phyloP scores from a whole-genome alignment of 83 land plant genomes.

The Picea mariana region DNA sequence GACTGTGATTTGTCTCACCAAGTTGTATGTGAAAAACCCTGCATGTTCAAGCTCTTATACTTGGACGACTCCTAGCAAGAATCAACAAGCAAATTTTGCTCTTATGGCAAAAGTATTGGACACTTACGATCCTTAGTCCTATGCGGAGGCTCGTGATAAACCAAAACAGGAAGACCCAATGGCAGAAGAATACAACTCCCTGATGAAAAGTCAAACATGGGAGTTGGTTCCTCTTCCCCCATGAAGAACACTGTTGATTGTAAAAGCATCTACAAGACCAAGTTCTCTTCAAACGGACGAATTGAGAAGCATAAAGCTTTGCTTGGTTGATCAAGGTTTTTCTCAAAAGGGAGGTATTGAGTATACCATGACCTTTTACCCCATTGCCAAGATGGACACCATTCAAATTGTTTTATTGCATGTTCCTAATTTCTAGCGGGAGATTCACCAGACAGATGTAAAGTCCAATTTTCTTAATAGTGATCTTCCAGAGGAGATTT shows the following conservation, averaged over 20 bases:
- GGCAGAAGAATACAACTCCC: not conserved
- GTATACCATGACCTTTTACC: slow-evolving; percentile 7
- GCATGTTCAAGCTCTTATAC: no score
- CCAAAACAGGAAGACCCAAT: not conserved
- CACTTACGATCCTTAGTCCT: not conserved
- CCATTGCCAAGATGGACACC: slow-evolving; percentile 1
- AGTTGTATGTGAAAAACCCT: no score
- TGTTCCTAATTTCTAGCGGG: not conserved
- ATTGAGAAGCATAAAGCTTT: slow-evolving; percentile 13
- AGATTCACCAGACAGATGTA: slow-evolving; percentile 11
- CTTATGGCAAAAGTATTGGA: not conserved
- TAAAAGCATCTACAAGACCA: slow-evolving; percentile 19
- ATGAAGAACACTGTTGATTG: slow-evolving; percentile 3
- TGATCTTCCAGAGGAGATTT: slow-evolving; percentile 20
- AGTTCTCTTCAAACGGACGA: not conserved
- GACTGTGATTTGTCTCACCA: no score
- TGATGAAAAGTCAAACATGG: not conserved
- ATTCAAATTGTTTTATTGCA: not conserved
- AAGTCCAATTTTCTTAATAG: slow-evolving; percentile 14
- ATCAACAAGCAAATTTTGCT: not conserved
- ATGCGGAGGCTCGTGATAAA: not conserved
- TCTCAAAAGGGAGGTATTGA: slow-evolving; percentile 11
- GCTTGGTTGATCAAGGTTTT: slow-evolving; percentile 12
- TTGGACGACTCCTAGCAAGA: not conserved
- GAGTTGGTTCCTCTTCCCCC: not conserved